Evolutionary conservation across 768 basidiomycete genomes (phyloP), one percentile per base, ranked within the genome.

Genomic region (Xerocomellus chrysenteron): DNA sequence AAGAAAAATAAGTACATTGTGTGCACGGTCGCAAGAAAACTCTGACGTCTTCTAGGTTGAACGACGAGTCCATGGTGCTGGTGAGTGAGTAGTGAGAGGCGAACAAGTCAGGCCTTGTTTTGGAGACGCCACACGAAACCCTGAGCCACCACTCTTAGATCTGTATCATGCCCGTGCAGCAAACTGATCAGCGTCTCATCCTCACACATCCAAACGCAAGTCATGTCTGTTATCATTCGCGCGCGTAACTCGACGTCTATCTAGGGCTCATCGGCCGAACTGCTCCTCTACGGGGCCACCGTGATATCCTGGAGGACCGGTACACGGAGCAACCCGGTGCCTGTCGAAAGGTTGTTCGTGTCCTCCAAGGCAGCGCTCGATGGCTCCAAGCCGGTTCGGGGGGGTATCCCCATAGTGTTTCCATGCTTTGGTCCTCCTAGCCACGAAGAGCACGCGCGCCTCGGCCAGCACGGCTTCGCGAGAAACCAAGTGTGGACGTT

Each of bases 401-500:
- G 80, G 32, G 80, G 81, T 1, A 84, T 79, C 45, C 82, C 74
- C 40, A 70, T 86, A 37, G 86, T 92, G 42, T 97, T 94, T 71
- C 87, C 89, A 42, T 92, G 90, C 75, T 98, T 98, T 66, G 95
- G 96, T 4, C 78, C 90, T 0, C 92, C 96, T 2, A 80, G 79
- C 17, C 88, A 86, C 70, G 81, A 79, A 28, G 90, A 86, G 47
- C 91, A 94, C 70, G 62, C 70, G 21, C 82, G 81, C 45, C 77
- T 99, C 6, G 54, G 77, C 6, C 94, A 97, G 71, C 97, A 98
- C 70, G 97, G 97, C 0, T 98, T 96, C 68, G 96, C 92, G 6
- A 78, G 97, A 41, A 92, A 78, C 59, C 80, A 83, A 37, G 68
- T 65, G 32, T 98, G 97, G 97, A 73, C 74, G 14, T 86, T 86